Evolutionary conservation across 805 yeast species (phyloP).

Genomic region (Saccharomycopsis synnaedendra): DNA sequence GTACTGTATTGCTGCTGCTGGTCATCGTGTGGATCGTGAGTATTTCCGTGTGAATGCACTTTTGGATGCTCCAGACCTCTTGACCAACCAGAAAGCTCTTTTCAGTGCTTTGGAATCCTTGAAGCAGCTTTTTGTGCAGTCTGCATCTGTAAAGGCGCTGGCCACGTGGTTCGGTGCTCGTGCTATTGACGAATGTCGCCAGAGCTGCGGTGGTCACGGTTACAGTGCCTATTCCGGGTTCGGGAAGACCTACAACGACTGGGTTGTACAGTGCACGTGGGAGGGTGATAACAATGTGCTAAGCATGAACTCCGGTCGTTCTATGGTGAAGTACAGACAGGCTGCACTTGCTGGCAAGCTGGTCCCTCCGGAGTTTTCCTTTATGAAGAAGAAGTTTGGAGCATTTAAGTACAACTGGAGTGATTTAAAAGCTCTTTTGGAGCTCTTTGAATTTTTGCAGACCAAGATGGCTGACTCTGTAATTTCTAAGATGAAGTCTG

Average conservation of each 20-base stretch:
- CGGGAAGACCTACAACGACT: slow-evolving; percentile 80
- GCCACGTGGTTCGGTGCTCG: slow-evolving; percentile 78
- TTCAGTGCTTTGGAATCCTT: slow-evolving; percentile 43
- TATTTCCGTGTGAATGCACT: slow-evolving; percentile 32
- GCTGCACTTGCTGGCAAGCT: slow-evolving; percentile 26
- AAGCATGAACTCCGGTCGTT: slow-evolving; percentile 75
- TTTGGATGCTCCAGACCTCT: slow-evolving; percentile 30
- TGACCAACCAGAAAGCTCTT: slow-evolving; percentile 14
- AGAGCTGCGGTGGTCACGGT: slow-evolving; percentile 94
- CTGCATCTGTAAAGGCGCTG: slow-evolving; percentile 83
- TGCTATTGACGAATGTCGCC: slow-evolving; percentile 81
- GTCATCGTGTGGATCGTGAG: slow-evolving; percentile 29
- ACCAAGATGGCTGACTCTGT: slow-evolving; percentile 24
- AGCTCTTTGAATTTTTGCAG: slow-evolving; percentile 30
- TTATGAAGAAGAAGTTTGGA: slow-evolving; percentile 17
- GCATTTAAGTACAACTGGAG: slow-evolving; percentile 8
- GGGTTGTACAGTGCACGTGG: slow-evolving; percentile 99
- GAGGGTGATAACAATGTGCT: slow-evolving; percentile 92
- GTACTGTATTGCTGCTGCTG: slow-evolving; percentile 47
- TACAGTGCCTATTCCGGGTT: slow-evolving; percentile 88
- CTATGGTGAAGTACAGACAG: slow-evolving; percentile 34
- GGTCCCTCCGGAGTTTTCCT: slow-evolving; percentile 20
- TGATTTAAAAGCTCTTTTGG: slow-evolving; percentile 23
- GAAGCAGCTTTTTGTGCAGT: slow-evolving; percentile 70
- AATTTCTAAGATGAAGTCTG: slow-evolving; percentile 2